Percentiles rank a stretch among this genome's conserved stretches.
Conservation (phyloP, 805 yeast species). For the Schizosaccharomyces octosporus region DNA sequence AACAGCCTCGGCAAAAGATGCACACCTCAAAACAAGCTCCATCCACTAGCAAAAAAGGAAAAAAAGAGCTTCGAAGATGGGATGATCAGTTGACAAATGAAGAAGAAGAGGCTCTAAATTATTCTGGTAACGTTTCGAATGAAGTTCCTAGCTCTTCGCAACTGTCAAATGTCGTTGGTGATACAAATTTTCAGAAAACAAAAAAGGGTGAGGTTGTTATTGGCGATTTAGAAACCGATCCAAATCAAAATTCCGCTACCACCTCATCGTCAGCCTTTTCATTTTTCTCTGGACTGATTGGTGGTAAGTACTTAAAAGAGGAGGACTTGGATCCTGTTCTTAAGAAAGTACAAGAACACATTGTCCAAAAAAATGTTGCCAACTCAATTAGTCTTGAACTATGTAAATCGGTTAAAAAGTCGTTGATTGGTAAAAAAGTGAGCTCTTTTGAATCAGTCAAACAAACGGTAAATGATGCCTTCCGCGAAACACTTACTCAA, state of each 20-base stretch:
- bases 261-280: constrained; percentile 23
- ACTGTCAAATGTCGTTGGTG: not conserved
- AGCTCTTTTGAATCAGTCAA: constrained; percentile 55
- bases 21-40: constrained; percentile 2
- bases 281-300: constrained; percentile 34
- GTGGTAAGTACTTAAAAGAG: constrained; percentile 41
- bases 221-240: constrained; percentile 21
- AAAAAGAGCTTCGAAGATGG: constrained; percentile 36
- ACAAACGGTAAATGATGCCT: constrained; percentile 15
- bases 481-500: constrained; percentile 35
- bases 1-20: not conserved
- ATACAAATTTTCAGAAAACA: constrained; percentile 19
- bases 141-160: not conserved
- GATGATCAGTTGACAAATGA: constrained; percentile 26
- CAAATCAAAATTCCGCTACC: constrained; percentile 6
- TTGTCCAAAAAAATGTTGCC: constrained; percentile 70
- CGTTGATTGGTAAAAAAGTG: constrained; percentile 47
- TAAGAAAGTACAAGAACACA: constrained; percentile 42
- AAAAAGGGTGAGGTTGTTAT: constrained; percentile 39
- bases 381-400: constrained; percentile 63
- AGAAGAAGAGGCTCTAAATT: constrained; percentile 26
- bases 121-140: constrained; percentile 17
- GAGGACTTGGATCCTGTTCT: constrained; percentile 43
- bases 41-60: constrained; percentile 7
- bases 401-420: constrained; percentile 42